These are phyloP conservation scores for Penicillium lagena DNA, from an alignment of 495 filamentous ascomycete species.

Conservation along the genomic window DNA sequence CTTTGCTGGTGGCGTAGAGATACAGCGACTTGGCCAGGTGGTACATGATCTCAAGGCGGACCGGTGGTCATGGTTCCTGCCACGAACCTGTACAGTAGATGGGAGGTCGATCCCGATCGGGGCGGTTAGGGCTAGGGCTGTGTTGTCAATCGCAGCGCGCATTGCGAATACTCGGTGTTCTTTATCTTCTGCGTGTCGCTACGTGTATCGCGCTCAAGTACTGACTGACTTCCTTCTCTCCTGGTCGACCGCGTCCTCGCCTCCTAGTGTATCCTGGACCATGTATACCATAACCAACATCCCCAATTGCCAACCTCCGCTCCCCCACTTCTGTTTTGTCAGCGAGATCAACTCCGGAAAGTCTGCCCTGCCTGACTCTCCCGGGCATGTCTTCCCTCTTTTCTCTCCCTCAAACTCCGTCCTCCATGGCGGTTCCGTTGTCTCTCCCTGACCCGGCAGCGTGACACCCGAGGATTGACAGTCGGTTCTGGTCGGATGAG, in stretches of 20 bases:
- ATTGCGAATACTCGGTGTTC: too few relatives aligned
- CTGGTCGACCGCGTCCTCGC: too few relatives aligned
- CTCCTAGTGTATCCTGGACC: too few relatives aligned
- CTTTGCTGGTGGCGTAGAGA: slow-evolving; percentile 89
- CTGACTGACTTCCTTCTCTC: too few relatives aligned
- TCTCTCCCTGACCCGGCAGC: slow-evolving; percentile 14
- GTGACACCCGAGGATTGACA: slow-evolving; percentile 2
- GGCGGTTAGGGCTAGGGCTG: too few relatives aligned
- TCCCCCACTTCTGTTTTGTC: slow-evolving; percentile 16
- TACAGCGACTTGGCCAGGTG: slow-evolving; percentile 94
- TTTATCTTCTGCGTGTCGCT: too few relatives aligned
- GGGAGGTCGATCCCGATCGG: too few relatives aligned
- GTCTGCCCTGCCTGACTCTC: too few relatives aligned
- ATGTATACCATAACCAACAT: too few relatives aligned
- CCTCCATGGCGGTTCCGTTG: slow-evolving; percentile 18
- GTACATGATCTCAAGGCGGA: slow-evolving; percentile 60
- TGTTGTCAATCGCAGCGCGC: too few relatives aligned
- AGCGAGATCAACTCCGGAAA: slow-evolving; percentile 12
- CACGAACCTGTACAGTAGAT: too few relatives aligned
- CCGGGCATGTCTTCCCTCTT: neutral
- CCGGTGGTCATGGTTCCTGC: neutral
- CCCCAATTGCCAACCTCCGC: neutral
- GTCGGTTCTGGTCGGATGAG: slow-evolving; percentile 2
- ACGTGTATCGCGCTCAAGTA: too few relatives aligned
- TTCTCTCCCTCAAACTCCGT: slow-evolving; percentile 9